Evolutionary conservation across 345 rosid species (phyloP).

Genomic region (Brassica incana): DNA sequence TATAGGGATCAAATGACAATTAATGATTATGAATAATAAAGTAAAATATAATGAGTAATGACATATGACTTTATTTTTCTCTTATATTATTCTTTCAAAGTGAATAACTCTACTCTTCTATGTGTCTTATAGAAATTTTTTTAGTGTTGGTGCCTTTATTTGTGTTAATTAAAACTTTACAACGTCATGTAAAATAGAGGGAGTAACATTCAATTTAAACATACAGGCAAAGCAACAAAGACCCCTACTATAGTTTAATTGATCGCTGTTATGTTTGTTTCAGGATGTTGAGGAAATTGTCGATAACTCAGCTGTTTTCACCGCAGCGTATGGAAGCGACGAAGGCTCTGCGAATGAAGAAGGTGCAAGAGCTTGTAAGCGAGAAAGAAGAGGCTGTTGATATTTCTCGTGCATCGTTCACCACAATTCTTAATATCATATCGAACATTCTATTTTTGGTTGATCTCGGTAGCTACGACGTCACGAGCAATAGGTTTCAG

Average conservation of each 20-base stretch:
- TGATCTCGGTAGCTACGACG: slow-evolving; percentile 21
- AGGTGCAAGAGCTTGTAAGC: slow-evolving; percentile 26
- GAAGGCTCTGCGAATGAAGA: not conserved
- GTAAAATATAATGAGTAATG: too few relatives aligned
- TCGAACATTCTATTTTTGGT: slow-evolving; percentile 31
- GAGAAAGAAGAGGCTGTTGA: slow-evolving; percentile 36
- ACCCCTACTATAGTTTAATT: not conserved
- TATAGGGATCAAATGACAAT: too few relatives aligned
- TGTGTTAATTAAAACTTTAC: too few relatives aligned
- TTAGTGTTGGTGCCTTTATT: too few relatives aligned
- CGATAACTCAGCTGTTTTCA: slow-evolving; percentile 24
- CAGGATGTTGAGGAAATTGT: slow-evolving; percentile 24
- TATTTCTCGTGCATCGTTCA: slow-evolving; percentile 31
- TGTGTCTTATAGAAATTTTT: too few relatives aligned
- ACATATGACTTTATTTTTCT: too few relatives aligned
- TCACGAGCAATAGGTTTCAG: slow-evolving; percentile 7
- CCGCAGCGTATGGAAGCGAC: slow-evolving; percentile 31
- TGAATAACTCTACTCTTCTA: too few relatives aligned
- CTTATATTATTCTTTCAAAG: too few relatives aligned
- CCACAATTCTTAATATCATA: slow-evolving; percentile 34
- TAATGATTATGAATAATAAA: too few relatives aligned
- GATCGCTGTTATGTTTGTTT: not conserved
- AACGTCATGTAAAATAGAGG: too few relatives aligned
- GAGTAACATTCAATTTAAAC: not conserved
- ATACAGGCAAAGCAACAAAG: not conserved